Conservation (phyloP, 2,329 filamentous ascomycete genomes). For the Pestalotiopsis sp. region DNA sequence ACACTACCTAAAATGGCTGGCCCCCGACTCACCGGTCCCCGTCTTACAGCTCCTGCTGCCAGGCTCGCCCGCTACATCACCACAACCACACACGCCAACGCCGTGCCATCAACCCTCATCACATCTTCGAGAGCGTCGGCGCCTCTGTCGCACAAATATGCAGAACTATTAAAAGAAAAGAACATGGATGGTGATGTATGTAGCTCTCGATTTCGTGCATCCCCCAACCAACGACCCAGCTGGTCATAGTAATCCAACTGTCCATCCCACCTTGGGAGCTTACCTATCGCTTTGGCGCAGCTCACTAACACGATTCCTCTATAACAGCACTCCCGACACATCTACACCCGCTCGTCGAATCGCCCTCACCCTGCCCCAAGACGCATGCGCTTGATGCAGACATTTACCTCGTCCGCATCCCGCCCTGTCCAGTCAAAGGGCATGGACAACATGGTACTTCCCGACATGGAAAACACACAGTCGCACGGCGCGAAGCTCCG, state of each 20-base stretch:
- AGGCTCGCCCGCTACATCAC: constrained; percentile 30
- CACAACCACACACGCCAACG: constrained; percentile 23
- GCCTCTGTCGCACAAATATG: constrained; percentile 33
- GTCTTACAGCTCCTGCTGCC: constrained; percentile 30
- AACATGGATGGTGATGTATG: constrained; percentile 33
- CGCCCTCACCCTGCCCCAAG: constrained; percentile 37
- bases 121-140: constrained; percentile 27
- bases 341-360: constrained; percentile 35
- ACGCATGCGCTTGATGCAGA: constrained; percentile 62
- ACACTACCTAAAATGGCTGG: background rate
- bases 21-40: constrained; percentile 31
- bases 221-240: background rate
- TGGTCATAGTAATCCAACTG: background rate
- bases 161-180: constrained; percentile 34
- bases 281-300: background rate
- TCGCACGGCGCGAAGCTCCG: constrained; percentile 43
- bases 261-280: background rate
- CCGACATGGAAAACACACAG: constrained; percentile 33
- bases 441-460: constrained; percentile 56
- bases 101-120: constrained; percentile 25
- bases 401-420: constrained; percentile 52
- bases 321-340: constrained; percentile 28
- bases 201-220: background rate
- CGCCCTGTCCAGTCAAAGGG: constrained; percentile 31
- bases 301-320: constrained; percentile 24